Evolutionary conservation across 192 early-diverging fungal species (phyloP).

Genomic region (Backusella macrospora): DNA sequence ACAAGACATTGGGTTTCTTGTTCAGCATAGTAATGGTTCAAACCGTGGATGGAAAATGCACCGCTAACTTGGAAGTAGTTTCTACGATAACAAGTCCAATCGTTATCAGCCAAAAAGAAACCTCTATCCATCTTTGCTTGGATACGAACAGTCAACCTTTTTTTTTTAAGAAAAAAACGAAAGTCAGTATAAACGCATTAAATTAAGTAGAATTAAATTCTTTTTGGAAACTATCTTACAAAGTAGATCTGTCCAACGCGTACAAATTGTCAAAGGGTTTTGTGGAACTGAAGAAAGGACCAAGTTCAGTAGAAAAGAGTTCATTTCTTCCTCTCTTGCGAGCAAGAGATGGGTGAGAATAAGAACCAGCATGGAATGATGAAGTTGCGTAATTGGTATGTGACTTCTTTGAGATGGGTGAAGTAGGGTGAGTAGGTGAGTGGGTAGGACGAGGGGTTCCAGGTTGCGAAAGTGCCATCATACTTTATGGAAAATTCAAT

Average conservation of each 20-base stretch:
- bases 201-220: conserved; percentile 10
- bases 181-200: background rate
- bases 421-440: conserved; percentile 4
- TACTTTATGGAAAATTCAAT: conserved; percentile 16
- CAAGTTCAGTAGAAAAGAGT: conserved; percentile 52
- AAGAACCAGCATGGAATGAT: conserved; percentile 28
- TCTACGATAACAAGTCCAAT: conserved; percentile 94
- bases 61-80: conserved; percentile 89
- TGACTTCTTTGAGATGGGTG: conserved; percentile 21
- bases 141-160: conserved; percentile 43
- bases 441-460: conserved; percentile 29
- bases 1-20: conserved; percentile 67
- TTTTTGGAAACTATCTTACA: conserved; percentile 35
- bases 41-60: conserved; percentile 56
- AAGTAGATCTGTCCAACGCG: conserved; percentile 60
- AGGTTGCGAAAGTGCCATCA: conserved; percentile 35
- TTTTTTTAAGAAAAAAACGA: background rate
- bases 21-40: conserved; percentile 40
- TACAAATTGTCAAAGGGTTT: conserved; percentile 65
- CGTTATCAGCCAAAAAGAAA: conserved; percentile 85
- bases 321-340: conserved; percentile 47
- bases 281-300: conserved; percentile 74
- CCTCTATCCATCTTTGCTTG: conserved; percentile 88
- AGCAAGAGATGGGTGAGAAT: conserved; percentile 21
- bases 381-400: conserved; percentile 17